Evolutionary conservation across 768 basidiomycete genomes (phyloP), one percentile per base, ranked within the genome.

Genomic region (Fomitopsis pulvina): DNA sequence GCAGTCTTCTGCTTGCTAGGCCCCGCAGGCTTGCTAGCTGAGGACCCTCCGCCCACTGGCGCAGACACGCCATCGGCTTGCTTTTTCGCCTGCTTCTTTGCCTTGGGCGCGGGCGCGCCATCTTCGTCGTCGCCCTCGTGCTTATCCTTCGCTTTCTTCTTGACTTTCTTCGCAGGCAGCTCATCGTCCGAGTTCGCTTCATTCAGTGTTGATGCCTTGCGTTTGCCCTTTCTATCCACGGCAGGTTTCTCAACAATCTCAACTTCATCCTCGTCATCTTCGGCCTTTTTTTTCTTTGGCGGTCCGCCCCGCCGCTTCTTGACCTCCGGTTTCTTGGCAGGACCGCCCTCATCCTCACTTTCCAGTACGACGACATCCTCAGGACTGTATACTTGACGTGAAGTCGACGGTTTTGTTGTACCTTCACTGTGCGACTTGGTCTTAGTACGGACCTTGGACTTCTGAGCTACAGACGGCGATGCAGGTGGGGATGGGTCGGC

Each of bases 111-210:
- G 47, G 22, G 44, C 27, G 45, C 41, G 46, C 42, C 25, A 26
- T 53, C 52, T 53, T 45, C 59, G 26, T 58, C 62, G n/a, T 56
- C n/a, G n/a, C n/a, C 59, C 28, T 57, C 62, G 32, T 54, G 52
- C 14, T 59, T 51, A 26, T 58, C 52, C 21, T 56, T 40, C 14
- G 24, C 26, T 51, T 48, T 48, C 51, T 47, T 58, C 58, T 38
- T 55, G 45, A 11, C 27, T 51, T 39, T 30, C 53, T 51, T 47
- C 55, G 50, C 4, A 24, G 27, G 20, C 20, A 11, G 29, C 45
- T 49, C 39, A 14, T n/a, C 47, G 39, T 48, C 47, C n/a, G 32
- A 22, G 5, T 40, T 38, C 16, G 38, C 39, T 24, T 41, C 39
- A 7, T 16, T 6, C 6, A 16, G n/a, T n/a, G n/a, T n/a, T n/a